A percentile compares a stretch with the other conserved stretches of the same genome.
phyloP scores from a whole-genome alignment of 2,329 filamentous ascomycete genomes.

The Fusarium sp. region DNA sequence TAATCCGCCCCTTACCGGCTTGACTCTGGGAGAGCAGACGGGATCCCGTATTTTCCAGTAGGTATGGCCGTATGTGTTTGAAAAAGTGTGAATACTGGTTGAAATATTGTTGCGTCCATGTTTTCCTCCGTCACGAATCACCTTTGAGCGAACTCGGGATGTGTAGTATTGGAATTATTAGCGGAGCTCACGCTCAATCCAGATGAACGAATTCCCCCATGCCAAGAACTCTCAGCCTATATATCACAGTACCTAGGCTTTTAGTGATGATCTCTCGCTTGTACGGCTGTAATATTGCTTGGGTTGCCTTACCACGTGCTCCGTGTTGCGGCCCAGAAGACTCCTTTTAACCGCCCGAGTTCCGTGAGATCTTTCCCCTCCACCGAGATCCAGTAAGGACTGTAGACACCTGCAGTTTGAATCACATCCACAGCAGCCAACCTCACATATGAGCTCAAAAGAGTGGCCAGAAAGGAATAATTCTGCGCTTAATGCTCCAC shows the following conservation, averaged over 20 bases:
- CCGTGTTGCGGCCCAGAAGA: not conserved
- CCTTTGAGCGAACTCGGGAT: too few relatives aligned
- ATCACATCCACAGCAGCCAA: not conserved
- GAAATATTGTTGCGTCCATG: too few relatives aligned
- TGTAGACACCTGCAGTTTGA: not conserved
- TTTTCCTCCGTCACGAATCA: too few relatives aligned
- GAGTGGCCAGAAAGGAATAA: not conserved
- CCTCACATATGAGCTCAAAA: not conserved
- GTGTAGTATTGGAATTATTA: too few relatives aligned
- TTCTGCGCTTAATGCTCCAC: not conserved
- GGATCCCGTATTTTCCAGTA: not conserved
- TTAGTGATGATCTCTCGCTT: not conserved
- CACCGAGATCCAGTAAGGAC: not conserved
- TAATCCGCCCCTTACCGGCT: not conserved
- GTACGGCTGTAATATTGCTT: not conserved
- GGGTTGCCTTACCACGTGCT: not conserved
- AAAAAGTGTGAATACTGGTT: too few relatives aligned
- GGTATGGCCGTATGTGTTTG: not conserved
- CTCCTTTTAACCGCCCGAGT: not conserved
- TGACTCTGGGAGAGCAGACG: not conserved
- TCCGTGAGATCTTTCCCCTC: not conserved
- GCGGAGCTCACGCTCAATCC: not conserved
- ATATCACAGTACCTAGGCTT: too few relatives aligned
- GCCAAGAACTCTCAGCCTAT: not conserved
- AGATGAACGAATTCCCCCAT: not conserved